Conservation (phyloP, 805 yeast species). For the Hermanozyma aechmeae region DNA sequence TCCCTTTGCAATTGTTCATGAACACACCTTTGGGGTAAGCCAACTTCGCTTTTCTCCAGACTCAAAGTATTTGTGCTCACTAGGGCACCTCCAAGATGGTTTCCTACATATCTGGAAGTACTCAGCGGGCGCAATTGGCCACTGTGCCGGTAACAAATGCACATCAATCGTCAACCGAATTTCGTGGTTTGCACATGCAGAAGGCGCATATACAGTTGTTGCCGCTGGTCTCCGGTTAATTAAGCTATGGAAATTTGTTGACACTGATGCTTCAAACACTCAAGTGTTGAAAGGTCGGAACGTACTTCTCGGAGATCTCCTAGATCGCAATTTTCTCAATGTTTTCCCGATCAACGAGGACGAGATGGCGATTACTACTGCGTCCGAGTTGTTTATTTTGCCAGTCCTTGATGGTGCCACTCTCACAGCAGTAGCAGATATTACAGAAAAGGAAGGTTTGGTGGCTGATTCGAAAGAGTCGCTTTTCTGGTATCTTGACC, state of each 20-base stretch:
- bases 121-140: conserved; percentile 10
- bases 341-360: conserved; percentile 22
- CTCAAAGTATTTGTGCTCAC: conserved; percentile 45
- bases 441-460: conserved; percentile 6
- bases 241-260: conserved; percentile 46
- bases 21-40: conserved; percentile 59
- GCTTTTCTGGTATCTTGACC: conserved; percentile 2
- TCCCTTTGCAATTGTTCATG: conserved; percentile 48
- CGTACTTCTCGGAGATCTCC: conserved; percentile 41
- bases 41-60: conserved; percentile 49
- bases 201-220: conserved; percentile 23
- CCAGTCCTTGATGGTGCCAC: conserved; percentile 15
- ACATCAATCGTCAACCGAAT: conserved; percentile 48
- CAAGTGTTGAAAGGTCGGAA: conserved; percentile 44
- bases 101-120: conserved; percentile 54
- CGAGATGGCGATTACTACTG: conserved; percentile 28
- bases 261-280: conserved; percentile 1
- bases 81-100: conserved; percentile 66
- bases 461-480: conserved; percentile 11
- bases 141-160: conserved; percentile 49
- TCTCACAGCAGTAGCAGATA: conserved; percentile 4
- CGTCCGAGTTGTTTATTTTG: conserved; percentile 22
- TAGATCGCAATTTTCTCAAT: conserved; percentile 42
- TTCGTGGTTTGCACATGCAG: conserved; percentile 38
- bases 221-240: conserved; percentile 56